phyloP scores from a whole-genome alignment of 2,329 filamentous ascomycete genomes.

The Penicillium glabrum region DNA sequence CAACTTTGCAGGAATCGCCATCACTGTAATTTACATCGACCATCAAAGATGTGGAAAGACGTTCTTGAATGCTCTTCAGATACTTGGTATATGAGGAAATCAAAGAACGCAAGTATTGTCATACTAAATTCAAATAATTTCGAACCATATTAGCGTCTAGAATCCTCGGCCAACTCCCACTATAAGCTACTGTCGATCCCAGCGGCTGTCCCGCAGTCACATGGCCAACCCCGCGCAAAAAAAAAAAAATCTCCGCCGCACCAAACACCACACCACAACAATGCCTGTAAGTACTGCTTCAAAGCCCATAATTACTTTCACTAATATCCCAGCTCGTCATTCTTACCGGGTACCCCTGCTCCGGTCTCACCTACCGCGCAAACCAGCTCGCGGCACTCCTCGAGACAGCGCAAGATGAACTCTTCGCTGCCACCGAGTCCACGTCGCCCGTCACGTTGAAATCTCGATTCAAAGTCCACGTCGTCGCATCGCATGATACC shows the following conservation, averaged over 20 bases:
- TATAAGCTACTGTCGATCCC: not conserved
- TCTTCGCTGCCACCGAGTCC: slow-evolving; percentile 32
- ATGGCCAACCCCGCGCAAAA: slow-evolving; percentile 21
- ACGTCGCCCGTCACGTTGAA: slow-evolving; percentile 37
- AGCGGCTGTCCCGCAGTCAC: slow-evolving; percentile 14
- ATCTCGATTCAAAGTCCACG: slow-evolving; percentile 45
- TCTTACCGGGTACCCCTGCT: slow-evolving; percentile 63
- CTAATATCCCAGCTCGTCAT: slow-evolving; percentile 53
- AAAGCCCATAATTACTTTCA: not conserved
- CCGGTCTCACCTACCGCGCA: slow-evolving; percentile 63
- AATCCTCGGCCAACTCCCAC: not conserved
- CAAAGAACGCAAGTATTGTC: too few relatives aligned
- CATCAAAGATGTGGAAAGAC: too few relatives aligned
- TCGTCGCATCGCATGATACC: slow-evolving; percentile 41
- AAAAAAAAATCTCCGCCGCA: slow-evolving; percentile 15
- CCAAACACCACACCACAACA: slow-evolving; percentile 13
- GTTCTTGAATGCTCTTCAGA: too few relatives aligned
- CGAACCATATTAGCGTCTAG: too few relatives aligned
- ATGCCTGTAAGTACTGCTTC: slow-evolving; percentile 28
- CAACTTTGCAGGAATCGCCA: too few relatives aligned
- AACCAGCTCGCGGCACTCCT: slow-evolving; percentile 56
- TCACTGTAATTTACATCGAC: too few relatives aligned
- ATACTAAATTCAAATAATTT: too few relatives aligned
- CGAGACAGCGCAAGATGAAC: slow-evolving; percentile 49
- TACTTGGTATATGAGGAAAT: too few relatives aligned